Evolutionary conservation across 2,329 filamentous ascomycete genomes (phyloP), one percentile per base, ranked within the genome.

Genomic region (Dactylellina haptotyla): DNA sequence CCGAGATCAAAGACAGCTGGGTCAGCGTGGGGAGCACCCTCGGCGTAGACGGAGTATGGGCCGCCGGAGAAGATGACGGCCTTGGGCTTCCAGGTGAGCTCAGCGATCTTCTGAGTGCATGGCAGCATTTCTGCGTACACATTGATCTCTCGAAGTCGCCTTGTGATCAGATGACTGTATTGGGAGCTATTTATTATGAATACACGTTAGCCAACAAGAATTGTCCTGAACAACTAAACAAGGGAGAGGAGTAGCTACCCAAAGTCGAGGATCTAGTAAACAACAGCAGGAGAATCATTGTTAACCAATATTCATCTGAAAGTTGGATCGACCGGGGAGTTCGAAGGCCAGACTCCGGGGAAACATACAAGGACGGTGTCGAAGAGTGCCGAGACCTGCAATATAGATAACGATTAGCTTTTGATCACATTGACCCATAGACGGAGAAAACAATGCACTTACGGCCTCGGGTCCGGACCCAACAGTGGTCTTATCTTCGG

Each of bases 41-140:
- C 83, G 64, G 93, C 91, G 79, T 97, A 97, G 59, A 97, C 93
- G 1, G 90, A 93, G 81, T 87, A 89, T 12, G 87, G 87, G 41
- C 89, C 88, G 75, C 90, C 90, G 6, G 87, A 90, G 8, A 93
- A 83, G 65, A 96, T 90, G 76, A 98, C 88, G 77, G 93, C 94
- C 79, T 90, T 90, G 18, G 94, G 94, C 79, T 88, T 92, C 84
- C 87, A 96, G 50, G 84, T 80, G 32, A 97, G 85, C 64, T 95
- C 91, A 4, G 87, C 83, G 20, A 96, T 82, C 84, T 94, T 94
- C 78, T 90, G 88, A 48, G 90, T 96, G 82, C 93, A 96, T 20
- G 91, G 91, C 45, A 96, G 87, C 89, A 96, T 90, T 83, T 97
- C 93, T 75, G 88, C 88, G 84, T 91, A 97, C 80, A 96, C 86